Base-by-base conservation (phyloP, 2,329 filamentous ascomycete species). In the Thielaviopsis populi region DNA sequence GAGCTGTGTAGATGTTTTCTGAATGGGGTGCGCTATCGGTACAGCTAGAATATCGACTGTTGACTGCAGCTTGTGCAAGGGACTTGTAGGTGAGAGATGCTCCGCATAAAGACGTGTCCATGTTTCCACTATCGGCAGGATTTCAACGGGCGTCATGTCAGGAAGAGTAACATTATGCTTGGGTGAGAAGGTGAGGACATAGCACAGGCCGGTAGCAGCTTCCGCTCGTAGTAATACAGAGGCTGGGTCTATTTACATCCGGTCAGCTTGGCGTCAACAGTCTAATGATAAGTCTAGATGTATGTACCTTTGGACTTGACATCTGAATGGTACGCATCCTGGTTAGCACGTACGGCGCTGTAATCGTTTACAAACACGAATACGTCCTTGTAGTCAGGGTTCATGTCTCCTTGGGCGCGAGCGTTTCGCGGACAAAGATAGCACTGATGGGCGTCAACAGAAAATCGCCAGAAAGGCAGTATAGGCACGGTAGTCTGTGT, bases 321-420 rank as follows among this genome's bases (percentile, higher is more conserved):
- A 3, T 75, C 72, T 1, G 75, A 74, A 42, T 73, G 71, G 74
- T 97, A 99, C 59, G 89, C 85, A 37, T 86, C 85, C 74, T 99
- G 94, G 67, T 88, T 80, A 75, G 96, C 91, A 76, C 96, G 96
- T 61, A 99, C 92, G 1, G 94, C 94, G 70, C 90, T 95, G 75
- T 94, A 99, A 74, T 99, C 94, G 71, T 99, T 99, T 69, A 97
- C 88, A 71, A 99, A 99, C 46, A 92, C 87, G 72, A 95, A 97
- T 0, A 91, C 95, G 70, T 83, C 83, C 62, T 88, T 80, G 72
- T 97, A 99, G 63, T 88, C 79, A 1, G 94, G 92, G 70, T 99
- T 99, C 66, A 75, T 73, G 70, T 94, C 90, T 63, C 94, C 94
- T 69, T 90, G 85, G 2, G 94, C 94, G 64, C 94, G 86, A 68